Evolutionary conservation across 768 basidiomycete species (phyloP).

Genomic region (Tylopilus plumbeoviolaceoides): DNA sequence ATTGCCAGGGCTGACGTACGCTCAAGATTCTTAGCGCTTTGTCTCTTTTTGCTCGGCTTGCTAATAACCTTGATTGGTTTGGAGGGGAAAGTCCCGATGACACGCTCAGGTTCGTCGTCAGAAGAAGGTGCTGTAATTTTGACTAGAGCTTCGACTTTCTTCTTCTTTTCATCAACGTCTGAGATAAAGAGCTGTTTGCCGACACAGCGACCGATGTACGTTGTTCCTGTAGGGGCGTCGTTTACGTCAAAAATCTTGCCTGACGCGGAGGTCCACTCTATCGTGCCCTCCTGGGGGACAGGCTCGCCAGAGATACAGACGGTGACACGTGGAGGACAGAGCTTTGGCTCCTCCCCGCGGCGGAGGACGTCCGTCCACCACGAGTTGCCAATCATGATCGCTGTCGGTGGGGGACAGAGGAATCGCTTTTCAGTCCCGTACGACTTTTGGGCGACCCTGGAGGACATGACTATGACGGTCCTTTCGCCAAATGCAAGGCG

Average conservation of each 20-base stretch:
- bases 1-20: conserved; percentile 47
- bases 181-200: conserved; percentile 95
- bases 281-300: conserved; percentile 75
- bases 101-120: conserved; percentile 76
- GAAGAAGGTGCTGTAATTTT: conserved; percentile 78
- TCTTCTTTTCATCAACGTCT: conserved; percentile 92
- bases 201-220: conserved; percentile 89
- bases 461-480: conserved; percentile 96
- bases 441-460: conserved; percentile 94
- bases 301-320: conserved; percentile 92
- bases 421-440: conserved; percentile 97
- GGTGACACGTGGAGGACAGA: conserved; percentile 75
- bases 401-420: conserved; percentile 91
- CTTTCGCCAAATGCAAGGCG: conserved; percentile 89
- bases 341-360: conserved; percentile 69
- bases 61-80: conserved; percentile 98
- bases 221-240: conserved; percentile 75
- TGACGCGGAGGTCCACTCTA: conserved; percentile 83
- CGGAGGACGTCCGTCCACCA: conserved; percentile 89
- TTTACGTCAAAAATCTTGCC: conserved; percentile 82
- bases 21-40: conserved; percentile 90
- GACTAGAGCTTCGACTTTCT: conserved; percentile 91
- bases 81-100: conserved; percentile 87
- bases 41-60: conserved; percentile 96
- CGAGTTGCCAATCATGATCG: conserved; percentile 88